A percentile compares a stretch with the other conserved stretches of the same genome.
Evolutionary conservation across 2,329 filamentous ascomycete species (phyloP).

Genomic region (Nigrograna mackinnonii): DNA sequence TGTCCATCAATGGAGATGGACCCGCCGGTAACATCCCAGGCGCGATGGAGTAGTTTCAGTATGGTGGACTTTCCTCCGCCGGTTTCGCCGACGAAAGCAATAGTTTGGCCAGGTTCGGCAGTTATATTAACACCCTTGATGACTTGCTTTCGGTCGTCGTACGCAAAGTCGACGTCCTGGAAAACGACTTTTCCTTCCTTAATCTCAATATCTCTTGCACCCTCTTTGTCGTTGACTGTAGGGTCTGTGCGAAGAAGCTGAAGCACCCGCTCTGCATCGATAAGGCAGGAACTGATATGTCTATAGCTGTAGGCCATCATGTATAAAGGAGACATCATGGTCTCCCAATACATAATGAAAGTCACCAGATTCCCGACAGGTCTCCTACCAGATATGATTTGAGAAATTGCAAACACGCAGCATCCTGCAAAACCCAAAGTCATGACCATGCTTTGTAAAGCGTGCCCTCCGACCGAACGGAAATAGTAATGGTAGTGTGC

Average conservation of each 20-base stretch:
- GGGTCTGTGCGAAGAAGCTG: conserved; percentile 62
- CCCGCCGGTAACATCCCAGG: conserved; percentile 62
- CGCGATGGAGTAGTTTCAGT: conserved; percentile 63
- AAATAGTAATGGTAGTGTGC: conserved; percentile 37
- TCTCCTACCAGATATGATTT: conserved; percentile 53
- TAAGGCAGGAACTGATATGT: conserved; percentile 56
- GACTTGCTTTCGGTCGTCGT: conserved; percentile 57
- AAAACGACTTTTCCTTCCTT: conserved; percentile 57
- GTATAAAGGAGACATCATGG: conserved; percentile 52
- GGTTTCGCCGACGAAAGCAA: conserved; percentile 65
- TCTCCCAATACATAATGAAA: conserved; percentile 66
- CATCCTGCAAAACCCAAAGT: conserved; percentile 53
- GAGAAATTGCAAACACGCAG: conserved; percentile 57
- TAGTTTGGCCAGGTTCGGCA: conserved; percentile 56
- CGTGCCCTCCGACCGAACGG: conserved; percentile 34
- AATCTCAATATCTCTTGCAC: conserved; percentile 45
- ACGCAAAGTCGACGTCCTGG: conserved; percentile 58
- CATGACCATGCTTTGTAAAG: conserved; percentile 52
- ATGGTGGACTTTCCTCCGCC: conserved; percentile 67
- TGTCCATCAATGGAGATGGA: conserved; percentile 62
- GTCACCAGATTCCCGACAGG: conserved; percentile 67
- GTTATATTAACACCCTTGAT: conserved; percentile 55
- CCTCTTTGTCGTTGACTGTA: conserved; percentile 51
- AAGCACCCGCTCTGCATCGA: conserved; percentile 67
- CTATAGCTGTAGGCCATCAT: conserved; percentile 55